Percentiles rank a stretch among this genome's conserved stretches.
Conservation (phyloP, 768 basidiomycete species). For the Termitomyces sp. region DNA sequence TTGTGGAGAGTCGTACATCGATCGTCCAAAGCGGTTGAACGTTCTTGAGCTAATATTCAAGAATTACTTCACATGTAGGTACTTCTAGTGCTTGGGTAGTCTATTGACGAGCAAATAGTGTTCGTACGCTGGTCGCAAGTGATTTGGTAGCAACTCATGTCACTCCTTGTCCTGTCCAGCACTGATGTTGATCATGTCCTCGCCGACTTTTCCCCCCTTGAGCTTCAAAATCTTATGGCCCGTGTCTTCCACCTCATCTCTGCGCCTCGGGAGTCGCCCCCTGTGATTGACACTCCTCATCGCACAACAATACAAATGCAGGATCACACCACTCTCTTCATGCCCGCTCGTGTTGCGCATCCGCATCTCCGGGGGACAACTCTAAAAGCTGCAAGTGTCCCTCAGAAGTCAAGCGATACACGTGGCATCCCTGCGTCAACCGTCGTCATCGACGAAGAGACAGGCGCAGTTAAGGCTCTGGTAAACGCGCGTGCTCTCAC, state of each 20-base stretch:
- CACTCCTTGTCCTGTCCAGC: constrained; percentile 57
- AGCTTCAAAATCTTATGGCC: constrained; percentile 53
- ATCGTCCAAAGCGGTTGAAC: not conserved
- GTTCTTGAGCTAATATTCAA: no score
- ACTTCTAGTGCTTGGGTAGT: not conserved
- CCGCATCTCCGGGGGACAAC: constrained; percentile 40
- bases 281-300: constrained; percentile 42
- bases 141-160: constrained; percentile 19
- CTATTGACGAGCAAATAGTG: not conserved
- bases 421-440: constrained; percentile 60
- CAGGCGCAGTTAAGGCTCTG: constrained; percentile 66
- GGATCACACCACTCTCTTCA: constrained; percentile 66
- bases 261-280: constrained; percentile 13
- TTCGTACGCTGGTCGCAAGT: not conserved
- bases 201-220: constrained; percentile 34
- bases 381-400: constrained; percentile 81
- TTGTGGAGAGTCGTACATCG: not conserved
- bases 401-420: constrained; percentile 32
- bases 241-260: constrained; percentile 49
- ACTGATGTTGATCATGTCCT: constrained; percentile 50
- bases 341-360: constrained; percentile 63
- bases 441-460: constrained; percentile 64
- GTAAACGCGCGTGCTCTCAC: constrained; percentile 77
- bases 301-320: constrained; percentile 48
- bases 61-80: not conserved